Evolutionary conservation across 495 filamentous ascomycete species (phyloP), one percentile per base, ranked within the genome.

Genomic region (Extremus antarcticus): DNA sequence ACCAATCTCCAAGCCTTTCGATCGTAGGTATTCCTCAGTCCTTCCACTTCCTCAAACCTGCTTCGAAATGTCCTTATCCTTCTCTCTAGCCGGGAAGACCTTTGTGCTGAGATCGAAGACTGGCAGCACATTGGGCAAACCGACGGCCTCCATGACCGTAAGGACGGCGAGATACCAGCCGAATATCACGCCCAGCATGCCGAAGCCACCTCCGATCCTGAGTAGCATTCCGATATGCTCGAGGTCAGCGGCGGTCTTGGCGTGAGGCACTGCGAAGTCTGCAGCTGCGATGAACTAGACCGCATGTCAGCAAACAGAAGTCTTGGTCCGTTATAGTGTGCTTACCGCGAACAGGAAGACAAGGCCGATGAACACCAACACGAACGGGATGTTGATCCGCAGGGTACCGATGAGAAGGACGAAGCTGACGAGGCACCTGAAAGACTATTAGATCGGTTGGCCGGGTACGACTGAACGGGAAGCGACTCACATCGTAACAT

Each of bases 171-270:
- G 54, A 21, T 59, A 61, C 61, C 62, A 64, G 29, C 62, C 62
- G 22, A 35, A 55, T 2, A 64, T n/a, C 15, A 58, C 38, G 0
- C 50, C 53, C 16, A 64, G 38, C 29, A 64, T 53, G 7, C 59
- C 62, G 39, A 64, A 64, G 24, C 62, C 59, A 8, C 61, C 61
- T 1, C 46, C 61, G 41, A 60, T 47, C 25, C 54, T 61, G 19
- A 63, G 21, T 32, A 63, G 29, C n/a, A 25, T 48, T 1, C 23
- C 17, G 2, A 57, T 49, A 43, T 62, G 48, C 23, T 50, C 58
- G 32, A 55, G 24, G 23, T 57, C 54, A 1, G 50, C 59, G 3
- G 51, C 25, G 3, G 45, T 53, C 2, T 43, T 50, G 10, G 54
- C 58, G 40, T 43, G 25, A 0, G 59, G 55, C 15, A 48, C 49